Evolutionary conservation across 2,329 filamentous ascomycete genomes (phyloP).

Genomic region (Juglanconis juglandina): DNA sequence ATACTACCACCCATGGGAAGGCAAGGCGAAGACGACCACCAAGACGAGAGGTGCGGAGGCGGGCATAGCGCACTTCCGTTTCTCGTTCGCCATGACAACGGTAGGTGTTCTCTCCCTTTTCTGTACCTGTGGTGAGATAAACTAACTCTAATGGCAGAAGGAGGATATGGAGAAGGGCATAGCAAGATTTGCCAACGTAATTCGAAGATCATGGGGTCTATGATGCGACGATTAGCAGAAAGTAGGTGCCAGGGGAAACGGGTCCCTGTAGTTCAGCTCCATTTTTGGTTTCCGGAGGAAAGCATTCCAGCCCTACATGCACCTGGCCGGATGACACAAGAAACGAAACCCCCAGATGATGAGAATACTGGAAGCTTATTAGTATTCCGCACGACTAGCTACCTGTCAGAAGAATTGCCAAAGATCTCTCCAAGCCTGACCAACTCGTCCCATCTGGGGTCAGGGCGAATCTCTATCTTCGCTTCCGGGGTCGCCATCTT

Average conservation of each 20-base stretch:
- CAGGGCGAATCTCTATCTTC: conserved; percentile 31
- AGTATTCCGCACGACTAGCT: not conserved
- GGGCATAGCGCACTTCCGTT: conserved; percentile 24
- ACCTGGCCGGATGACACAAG: too few species aligned
- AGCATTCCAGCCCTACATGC: too few species aligned
- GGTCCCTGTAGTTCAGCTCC: too few species aligned
- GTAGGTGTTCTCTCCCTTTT: conserved; percentile 18
- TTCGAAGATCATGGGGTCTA: not conserved
- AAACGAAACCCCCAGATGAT: too few species aligned
- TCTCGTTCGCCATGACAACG: conserved; percentile 28
- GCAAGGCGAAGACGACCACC: conserved; percentile 23
- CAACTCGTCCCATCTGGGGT: conserved; percentile 33
- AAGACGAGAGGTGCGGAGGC: conserved; percentile 23
- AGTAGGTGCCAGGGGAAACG: too few species aligned
- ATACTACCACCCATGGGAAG: conserved; percentile 32
- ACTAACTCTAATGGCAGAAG: not conserved
- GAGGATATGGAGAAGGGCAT: not conserved
- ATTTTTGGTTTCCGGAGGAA: too few species aligned
- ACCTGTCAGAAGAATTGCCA: conserved; percentile 3
- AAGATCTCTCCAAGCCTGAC: conserved; percentile 27
- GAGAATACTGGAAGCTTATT: too few species aligned
- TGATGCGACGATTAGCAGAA: not conserved
- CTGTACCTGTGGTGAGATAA: not conserved
- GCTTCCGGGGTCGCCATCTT: conserved; percentile 32
- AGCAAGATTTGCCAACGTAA: not conserved